Evolutionary conservation across 2,329 filamentous ascomycete species (phyloP).

Genomic region (Botryosphaeria dothidea): DNA sequence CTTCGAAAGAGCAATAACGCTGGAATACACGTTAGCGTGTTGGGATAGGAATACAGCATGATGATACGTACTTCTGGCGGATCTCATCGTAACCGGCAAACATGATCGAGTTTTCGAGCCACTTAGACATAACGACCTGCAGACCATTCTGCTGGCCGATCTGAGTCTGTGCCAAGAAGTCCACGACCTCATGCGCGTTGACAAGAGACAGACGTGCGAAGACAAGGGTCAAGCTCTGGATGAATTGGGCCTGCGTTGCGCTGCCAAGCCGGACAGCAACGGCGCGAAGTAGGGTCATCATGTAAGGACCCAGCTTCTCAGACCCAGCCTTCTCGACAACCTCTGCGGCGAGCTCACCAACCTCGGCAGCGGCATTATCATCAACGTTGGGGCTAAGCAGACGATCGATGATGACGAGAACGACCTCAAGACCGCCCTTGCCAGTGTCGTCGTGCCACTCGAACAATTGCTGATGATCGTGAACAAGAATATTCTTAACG

Average conservation of each 20-base stretch:
- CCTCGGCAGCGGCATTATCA: slow-evolving; percentile 92
- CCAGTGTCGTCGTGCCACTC: slow-evolving; percentile 77
- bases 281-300: slow-evolving; percentile 83
- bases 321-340: slow-evolving; percentile 94
- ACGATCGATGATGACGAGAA: slow-evolving; percentile 88
- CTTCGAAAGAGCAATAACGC: slow-evolving; percentile 89
- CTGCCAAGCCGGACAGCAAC: slow-evolving; percentile 83
- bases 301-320: slow-evolving; percentile 84
- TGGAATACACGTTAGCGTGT: slow-evolving; percentile 39
- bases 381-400: slow-evolving; percentile 81
- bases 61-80: slow-evolving; percentile 76
- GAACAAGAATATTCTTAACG: slow-evolving; percentile 84
- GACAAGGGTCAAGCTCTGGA: slow-evolving; percentile 92
- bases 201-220: slow-evolving; percentile 88
- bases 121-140: slow-evolving; percentile 86
- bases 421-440: slow-evolving; percentile 83
- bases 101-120: slow-evolving; percentile 94
- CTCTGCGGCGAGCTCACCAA: slow-evolving; percentile 90
- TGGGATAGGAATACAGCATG: background rate
- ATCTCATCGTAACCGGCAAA: slow-evolving; percentile 99
- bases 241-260: slow-evolving; percentile 83
- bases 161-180: slow-evolving; percentile 83
- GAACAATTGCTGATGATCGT: slow-evolving; percentile 88
- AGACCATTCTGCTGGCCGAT: slow-evolving; percentile 81
- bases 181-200: slow-evolving; percentile 84